Evolutionary conservation across 192 early-diverging fungal species (phyloP), one percentile per base, ranked within the genome.

Genomic region (Entomortierella lignicola): DNA sequence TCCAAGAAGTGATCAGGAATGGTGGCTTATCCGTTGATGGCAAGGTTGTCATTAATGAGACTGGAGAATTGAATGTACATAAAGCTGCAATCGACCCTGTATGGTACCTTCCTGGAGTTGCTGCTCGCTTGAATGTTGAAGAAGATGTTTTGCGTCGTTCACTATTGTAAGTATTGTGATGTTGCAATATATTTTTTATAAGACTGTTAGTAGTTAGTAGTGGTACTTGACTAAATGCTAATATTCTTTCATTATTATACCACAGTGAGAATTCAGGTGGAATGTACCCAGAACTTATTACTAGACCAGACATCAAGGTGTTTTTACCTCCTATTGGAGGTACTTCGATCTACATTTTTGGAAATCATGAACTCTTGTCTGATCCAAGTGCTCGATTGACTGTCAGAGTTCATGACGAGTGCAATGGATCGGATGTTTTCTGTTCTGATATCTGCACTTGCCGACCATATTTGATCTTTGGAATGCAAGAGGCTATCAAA

Each of bases 31-130:
- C 66, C 21, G 89, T 94, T 7, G 96, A 98, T 74, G 94, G 94
- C 42, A 92, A 93, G 31, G 83, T 96, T 42, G 91, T 98, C 1
- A 80, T 95, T 8, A 93, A 93, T 53, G 77, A 88, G 21, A 68
- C 73, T 10, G 96, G 95, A 29, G 93, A 98, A 59, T 77, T 98
- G 27, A 91, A 90, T 75, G 95, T 95, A 39, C 91, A 92, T 51
- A 98, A 98, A 84, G 96, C 94, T 25, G 96, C 96, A 7, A 88
- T 95, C 12, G 96, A 98, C 72, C 96, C 96, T 42, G 96, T 98
- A 17, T 98, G 96, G 96, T 91, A 91, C 67, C 84, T 98, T 4
- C 96, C 96, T 8, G 96, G 96, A 7, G 94, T 98, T 0, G 96
- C 96, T 34, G 86, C 89, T 53, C 88, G 95, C 7, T 92, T 98